Conservation (phyloP, 805 yeast species). For the Candida silvatica region DNA sequence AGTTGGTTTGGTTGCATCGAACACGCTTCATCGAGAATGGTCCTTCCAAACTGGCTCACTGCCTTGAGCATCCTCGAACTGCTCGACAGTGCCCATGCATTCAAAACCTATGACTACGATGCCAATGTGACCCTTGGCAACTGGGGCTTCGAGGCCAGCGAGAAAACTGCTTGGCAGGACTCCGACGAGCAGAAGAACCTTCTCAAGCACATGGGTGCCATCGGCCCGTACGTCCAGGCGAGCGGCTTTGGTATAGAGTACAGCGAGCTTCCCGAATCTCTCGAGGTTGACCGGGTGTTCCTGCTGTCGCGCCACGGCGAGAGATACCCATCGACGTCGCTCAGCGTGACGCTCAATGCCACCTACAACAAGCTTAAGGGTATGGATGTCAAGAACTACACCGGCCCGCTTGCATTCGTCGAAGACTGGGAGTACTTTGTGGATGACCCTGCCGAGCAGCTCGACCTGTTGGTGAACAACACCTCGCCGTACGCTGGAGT, state of each 20-base stretch:
- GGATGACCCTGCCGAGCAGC: slow-evolving; percentile 7
- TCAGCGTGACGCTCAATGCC: slow-evolving; percentile 18
- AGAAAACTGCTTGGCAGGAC: slow-evolving; percentile 17
- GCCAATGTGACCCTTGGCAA: too few species aligned
- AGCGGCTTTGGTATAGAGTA: slow-evolving; percentile 43
- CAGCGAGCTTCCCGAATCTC: slow-evolving; percentile 29
- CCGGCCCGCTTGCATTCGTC: slow-evolving; percentile 38
- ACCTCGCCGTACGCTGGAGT: slow-evolving; percentile 49
- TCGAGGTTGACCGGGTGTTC: slow-evolving; percentile 53
- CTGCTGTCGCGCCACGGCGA: slow-evolving; percentile 74
- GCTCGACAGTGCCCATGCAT: too few species aligned
- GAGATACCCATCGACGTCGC: slow-evolving; percentile 51
- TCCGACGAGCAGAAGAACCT: slow-evolving; percentile 37
- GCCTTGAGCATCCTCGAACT: too few species aligned
- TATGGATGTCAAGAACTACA: slow-evolving; percentile 17
- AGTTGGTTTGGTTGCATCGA: too few species aligned
- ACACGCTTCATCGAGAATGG: too few species aligned
- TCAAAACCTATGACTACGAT: too few species aligned
- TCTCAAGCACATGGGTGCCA: slow-evolving; percentile 39
- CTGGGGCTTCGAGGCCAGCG: neutral
- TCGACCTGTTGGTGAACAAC: slow-evolving; percentile 42
- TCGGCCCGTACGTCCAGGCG: slow-evolving; percentile 45
- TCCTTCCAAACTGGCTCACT: too few species aligned
- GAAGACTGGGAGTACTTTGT: slow-evolving; percentile 45
- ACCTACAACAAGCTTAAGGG: slow-evolving; percentile 27